phyloP scores from a whole-genome alignment of 768 basidiomycete genomes.

The Mycena sanguinolenta region DNA sequence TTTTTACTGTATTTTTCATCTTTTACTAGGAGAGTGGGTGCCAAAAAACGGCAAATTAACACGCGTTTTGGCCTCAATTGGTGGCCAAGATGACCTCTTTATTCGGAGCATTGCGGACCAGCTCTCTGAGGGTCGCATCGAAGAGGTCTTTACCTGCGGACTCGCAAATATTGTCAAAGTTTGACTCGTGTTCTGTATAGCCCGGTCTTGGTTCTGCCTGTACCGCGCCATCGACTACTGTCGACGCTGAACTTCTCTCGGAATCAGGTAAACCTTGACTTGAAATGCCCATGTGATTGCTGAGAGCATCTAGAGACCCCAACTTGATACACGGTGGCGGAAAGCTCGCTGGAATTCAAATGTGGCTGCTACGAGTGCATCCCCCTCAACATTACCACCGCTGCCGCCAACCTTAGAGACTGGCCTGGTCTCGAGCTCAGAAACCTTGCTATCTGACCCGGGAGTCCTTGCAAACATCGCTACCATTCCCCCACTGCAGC shows the following conservation, averaged over 20 bases:
- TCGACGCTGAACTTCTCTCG: conserved; percentile 24
- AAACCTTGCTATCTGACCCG: too few relatives aligned
- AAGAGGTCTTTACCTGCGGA: conserved; percentile 1
- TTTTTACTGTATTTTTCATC: not conserved
- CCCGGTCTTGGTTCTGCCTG: conserved; percentile 18
- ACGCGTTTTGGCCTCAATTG: not conserved
- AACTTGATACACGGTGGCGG: conserved; percentile 29
- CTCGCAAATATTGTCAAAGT: not conserved
- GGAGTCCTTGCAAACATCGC: conserved; percentile 5
- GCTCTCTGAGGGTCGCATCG: conserved; percentile 18
- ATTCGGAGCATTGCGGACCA: conserved; percentile 10
- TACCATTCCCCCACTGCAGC: conserved; percentile 64
- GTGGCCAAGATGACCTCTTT: conserved; percentile 2
- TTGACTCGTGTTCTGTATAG: conserved; percentile 6
- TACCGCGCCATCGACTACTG: conserved; percentile 29
- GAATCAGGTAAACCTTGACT: conserved; percentile 20
- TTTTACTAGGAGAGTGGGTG: not conserved
- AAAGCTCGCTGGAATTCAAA: conserved; percentile 34
- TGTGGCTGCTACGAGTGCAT: conserved; percentile 10
- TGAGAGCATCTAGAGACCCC: conserved; percentile 34
- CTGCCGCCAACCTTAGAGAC: not conserved
- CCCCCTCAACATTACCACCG: not conserved
- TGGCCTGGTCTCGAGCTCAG: not conserved
- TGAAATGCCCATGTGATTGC: not conserved
- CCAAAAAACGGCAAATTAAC: not conserved